Base-by-base conservation (phyloP, 306 rosid species). In the Prosopis cineraria region DNA sequence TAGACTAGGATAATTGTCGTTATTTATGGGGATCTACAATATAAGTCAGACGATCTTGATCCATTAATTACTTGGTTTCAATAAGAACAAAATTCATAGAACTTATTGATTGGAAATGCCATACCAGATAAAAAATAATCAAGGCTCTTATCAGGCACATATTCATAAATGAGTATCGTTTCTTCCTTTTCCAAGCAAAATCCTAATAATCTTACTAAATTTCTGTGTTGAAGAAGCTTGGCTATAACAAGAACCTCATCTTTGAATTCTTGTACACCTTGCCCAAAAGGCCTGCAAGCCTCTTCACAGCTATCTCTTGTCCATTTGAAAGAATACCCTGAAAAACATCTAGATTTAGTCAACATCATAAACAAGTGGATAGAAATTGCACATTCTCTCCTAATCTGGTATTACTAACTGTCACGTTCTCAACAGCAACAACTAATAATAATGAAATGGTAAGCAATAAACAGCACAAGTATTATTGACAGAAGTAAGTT, bases 241-340 rank as follows among this genome's bases (percentile, higher is more conserved):
- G 91, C 94, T 27, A 91, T 81, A 37, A 91, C 30, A 31, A 81
- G 59, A 52, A 86, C 81, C 74, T 91, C 97, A 60, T 84, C 89
- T 70, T 83, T 88, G 74, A 91, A 89, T 81, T 91, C 90, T 24
- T 16, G 45, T 1, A 68, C 24, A 19, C 91, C 94, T 84, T 91
- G 97, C 7, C 47, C 29, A 14, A 92, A 88, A 20, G 62, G 31
- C n/a, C 63, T 11, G 83, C 80, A 39, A 89, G 86, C 81, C 94
- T 88, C 66, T 91, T 89, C 65, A 91, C 94, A 31, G 97, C 97
- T 39, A 91, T 72, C 41, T 81, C 80, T 84, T 82, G 83, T 30
- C 88, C 88, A 79, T 82, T 29, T 0, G 84, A 12, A 47, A 88
- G 88, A 22, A 27, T 50, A 14, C 94, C 97, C 94, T 88, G 74